Conservation (phyloP, 2,329 filamentous ascomycete genomes). For the Paradendryphiella salina region DNA sequence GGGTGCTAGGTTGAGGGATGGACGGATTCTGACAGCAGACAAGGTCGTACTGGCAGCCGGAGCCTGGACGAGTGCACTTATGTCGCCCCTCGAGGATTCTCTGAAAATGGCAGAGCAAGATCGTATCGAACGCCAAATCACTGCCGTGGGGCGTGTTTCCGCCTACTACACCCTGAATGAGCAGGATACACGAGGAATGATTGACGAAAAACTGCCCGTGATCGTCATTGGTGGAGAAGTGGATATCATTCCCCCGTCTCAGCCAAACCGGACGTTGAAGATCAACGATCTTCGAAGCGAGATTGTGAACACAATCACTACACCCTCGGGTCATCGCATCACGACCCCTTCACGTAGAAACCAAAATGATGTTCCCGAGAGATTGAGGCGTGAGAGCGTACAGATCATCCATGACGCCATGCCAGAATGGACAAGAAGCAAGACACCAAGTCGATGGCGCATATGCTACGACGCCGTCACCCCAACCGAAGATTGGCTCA, state of each 20-base stretch:
- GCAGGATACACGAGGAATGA: conserved; percentile 49
- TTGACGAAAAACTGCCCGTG: conserved; percentile 58
- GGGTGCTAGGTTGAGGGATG: conserved; percentile 57
- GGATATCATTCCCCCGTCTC: conserved; percentile 56
- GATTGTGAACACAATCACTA: conserved; percentile 58
- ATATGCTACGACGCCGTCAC: conserved; percentile 65
- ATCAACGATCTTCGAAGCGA: conserved; percentile 62
- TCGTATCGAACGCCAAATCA: conserved; percentile 57
- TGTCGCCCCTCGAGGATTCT: conserved; percentile 55
- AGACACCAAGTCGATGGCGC: conserved; percentile 50
- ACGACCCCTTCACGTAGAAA: conserved; percentile 55
- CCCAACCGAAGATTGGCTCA: conserved; percentile 65
- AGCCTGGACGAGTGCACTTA: conserved; percentile 59
- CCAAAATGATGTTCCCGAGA: conserved; percentile 50
- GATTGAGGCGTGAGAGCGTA: conserved; percentile 51
- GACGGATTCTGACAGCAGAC: conserved; percentile 54
- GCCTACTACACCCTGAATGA: conserved; percentile 60
- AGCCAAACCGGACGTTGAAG: conserved; percentile 57
- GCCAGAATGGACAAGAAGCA: conserved; percentile 39
- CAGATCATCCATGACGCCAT: conserved; percentile 34
- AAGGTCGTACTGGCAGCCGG: conserved; percentile 61
- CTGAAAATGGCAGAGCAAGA: conserved; percentile 51
- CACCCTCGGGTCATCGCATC: conserved; percentile 56
- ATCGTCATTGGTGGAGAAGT: conserved; percentile 55
- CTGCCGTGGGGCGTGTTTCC: conserved; percentile 63